Base-by-base conservation (phyloP, 2,329 filamentous ascomycete genomes). In the Colletotrichum caudatum region DNA sequence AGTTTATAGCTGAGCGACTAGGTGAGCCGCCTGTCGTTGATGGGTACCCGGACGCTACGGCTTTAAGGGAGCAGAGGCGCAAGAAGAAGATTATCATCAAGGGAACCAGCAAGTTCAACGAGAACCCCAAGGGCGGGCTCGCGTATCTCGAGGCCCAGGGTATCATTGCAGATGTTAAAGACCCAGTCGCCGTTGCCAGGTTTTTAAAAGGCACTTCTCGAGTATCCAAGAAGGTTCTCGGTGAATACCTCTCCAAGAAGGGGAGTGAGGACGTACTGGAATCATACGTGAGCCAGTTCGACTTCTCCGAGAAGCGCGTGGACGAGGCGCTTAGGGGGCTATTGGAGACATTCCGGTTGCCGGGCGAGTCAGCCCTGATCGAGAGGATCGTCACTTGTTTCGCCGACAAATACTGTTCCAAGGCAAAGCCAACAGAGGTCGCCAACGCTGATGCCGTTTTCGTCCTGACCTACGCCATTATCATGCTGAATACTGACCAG, bases 401-500 rank as follows among this genome's bases (percentile, higher is more conserved):
- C 80, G 89, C 94, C 0, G 93, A 95, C 75, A 94, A 93, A 78
- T 99, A 97, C 80, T 93, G 92, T 79, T 83, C 88, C 11, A 90
- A 89, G 71, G 89, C 88, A 7, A 87, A 90, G 35, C 92, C 93
- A 0, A 89, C 92, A 65, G 92, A 91, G 29, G 91, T 98, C 74
- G 92, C 91, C 8, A 91, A 97, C 77, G 92, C 93, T 76, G 96
- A 99, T 80, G 91, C 94, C 9, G 91, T 96, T 29, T 99, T 93
- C 77, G 90, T 99, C 59, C 85, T 99, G 63, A 95, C 93, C 0
- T 99, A 99, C 79, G 96, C 95, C 48, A 97, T 98, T 77, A 97
- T 99, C 80, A 94, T 99, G 90, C 85, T 99, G 68, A 99, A 99
- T 78, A 98, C 95, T 1, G 96, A 99, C 78, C 93, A 97, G 77